phyloP scores from a whole-genome alignment of 805 yeast species.

The Saccharomycopsis fermentans region DNA sequence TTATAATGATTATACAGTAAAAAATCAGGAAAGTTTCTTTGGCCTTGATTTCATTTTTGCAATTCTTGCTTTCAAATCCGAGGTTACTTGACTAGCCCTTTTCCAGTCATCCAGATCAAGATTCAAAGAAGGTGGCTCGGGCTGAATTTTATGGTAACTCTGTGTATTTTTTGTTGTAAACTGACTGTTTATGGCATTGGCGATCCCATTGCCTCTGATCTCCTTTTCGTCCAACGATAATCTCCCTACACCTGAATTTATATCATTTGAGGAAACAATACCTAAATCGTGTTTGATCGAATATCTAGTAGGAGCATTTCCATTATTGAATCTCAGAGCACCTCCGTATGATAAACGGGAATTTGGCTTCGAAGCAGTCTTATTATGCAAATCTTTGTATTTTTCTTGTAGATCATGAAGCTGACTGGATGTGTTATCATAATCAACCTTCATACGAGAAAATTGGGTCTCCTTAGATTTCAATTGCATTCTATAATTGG shows the following conservation, averaged over 20 bases:
- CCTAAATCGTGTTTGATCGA: neutral
- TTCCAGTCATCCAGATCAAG: conserved; percentile 52
- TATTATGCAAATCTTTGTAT: conserved; percentile 16
- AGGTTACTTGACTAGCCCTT: conserved; percentile 83
- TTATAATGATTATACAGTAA: neutral
- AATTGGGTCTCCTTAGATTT: conserved; percentile 67
- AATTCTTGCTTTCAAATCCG: conserved; percentile 74
- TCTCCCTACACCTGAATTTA: conserved; percentile 21
- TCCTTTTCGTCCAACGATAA: conserved; percentile 24
- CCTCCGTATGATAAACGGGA: neutral
- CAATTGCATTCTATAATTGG: conserved; percentile 38
- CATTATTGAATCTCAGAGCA: neutral
- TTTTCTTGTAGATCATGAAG: conserved; percentile 45
- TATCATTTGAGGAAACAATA: conserved; percentile 1
- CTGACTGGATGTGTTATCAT: conserved; percentile 46
- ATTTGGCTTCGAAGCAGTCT: neutral
- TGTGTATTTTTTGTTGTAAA: neutral
- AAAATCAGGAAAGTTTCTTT: conserved; percentile 19
- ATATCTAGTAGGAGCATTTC: conserved; percentile 4
- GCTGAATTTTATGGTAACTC: neutral
- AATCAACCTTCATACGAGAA: conserved; percentile 47
- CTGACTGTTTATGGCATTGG: neutral
- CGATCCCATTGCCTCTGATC: conserved; percentile 12
- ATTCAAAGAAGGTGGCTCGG: neutral
- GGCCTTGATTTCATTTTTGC: conserved; percentile 76